A percentile compares a stretch with the other conserved stretches of the same genome.
phyloP scores from a whole-genome alignment of 2,329 filamentous ascomycete genomes.

The Pestalotiopsis sp. region DNA sequence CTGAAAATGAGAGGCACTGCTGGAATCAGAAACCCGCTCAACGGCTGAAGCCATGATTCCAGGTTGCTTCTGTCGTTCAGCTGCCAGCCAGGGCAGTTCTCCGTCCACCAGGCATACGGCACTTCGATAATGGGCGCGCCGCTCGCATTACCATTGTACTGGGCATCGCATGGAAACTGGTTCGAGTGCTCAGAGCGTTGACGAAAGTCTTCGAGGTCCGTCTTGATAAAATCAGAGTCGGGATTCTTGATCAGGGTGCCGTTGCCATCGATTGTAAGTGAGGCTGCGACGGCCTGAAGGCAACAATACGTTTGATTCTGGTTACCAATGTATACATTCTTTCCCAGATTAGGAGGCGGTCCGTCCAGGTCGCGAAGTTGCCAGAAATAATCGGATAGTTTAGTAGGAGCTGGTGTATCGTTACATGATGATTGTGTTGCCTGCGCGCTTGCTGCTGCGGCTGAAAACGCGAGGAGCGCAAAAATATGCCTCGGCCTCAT shows the following conservation, averaged over 20 bases:
- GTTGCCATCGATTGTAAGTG: background rate
- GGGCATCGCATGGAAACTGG: slow-evolving; percentile 3
- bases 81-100: slow-evolving; percentile 5
- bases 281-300: background rate
- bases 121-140: slow-evolving; percentile 1
- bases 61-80: slow-evolving; percentile 1
- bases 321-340: background rate
- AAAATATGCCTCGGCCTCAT: background rate
- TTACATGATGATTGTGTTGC: background rate
- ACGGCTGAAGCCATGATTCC: slow-evolving; percentile 9
- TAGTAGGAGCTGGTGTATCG: background rate
- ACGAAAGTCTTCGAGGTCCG: background rate
- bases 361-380: slow-evolving; percentile 3
- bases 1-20: slow-evolving; percentile 4
- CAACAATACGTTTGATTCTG: slow-evolving; percentile 11
- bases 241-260: background rate
- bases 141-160: background rate
- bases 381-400: slow-evolving; percentile 5
- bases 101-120: slow-evolving; percentile 1
- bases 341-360: background rate
- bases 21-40: slow-evolving; percentile 5
- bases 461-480: background rate
- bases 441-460: background rate
- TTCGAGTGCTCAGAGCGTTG: background rate
- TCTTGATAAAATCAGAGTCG: background rate